phyloP scores from a whole-genome alignment of 1,139 yeast genomes.

The Magnusiomyces tetraspermus region DNA sequence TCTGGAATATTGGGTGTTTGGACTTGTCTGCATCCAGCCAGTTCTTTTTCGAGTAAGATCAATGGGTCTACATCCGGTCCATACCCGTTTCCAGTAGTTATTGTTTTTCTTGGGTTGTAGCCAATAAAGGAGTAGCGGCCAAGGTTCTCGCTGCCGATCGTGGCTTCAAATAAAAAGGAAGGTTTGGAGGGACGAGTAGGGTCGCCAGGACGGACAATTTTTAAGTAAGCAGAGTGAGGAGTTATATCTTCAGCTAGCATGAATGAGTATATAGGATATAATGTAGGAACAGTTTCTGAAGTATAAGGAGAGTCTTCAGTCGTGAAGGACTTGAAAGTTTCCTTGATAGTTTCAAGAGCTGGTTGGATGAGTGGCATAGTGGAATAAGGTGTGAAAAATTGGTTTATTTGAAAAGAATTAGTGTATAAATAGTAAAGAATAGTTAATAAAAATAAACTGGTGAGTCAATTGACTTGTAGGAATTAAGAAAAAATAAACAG shows the following conservation, averaged over 20 bases:
- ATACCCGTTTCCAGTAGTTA: conserved; percentile 60
- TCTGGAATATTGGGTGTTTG: conserved; percentile 48
- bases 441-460: no score
- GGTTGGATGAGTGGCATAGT: conserved; percentile 8
- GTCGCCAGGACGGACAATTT: conserved; percentile 64
- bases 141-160: conserved; percentile 78
- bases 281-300: conserved; percentile 32
- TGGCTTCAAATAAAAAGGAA: conserved; percentile 80
- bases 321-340: conserved; percentile 2
- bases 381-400: neutral
- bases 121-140: conserved; percentile 91
- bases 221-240: conserved; percentile 83
- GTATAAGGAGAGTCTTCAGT: conserved; percentile 1
- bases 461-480: no score
- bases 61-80: conserved; percentile 72
- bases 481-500: no score
- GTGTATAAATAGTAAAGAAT: no score
- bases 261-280: conserved; percentile 72
- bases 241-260: conserved; percentile 71
- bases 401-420: neutral
- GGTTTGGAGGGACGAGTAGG: conserved; percentile 36
- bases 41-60: conserved; percentile 59
- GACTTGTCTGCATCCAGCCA: conserved; percentile 55
- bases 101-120: conserved; percentile 66
- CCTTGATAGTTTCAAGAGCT: conserved; percentile 7